These are phyloP conservation scores for Tylopilus rubrobrunneus DNA, from an alignment of 768 basidiomycete species.

Conservation along the genomic window DNA sequence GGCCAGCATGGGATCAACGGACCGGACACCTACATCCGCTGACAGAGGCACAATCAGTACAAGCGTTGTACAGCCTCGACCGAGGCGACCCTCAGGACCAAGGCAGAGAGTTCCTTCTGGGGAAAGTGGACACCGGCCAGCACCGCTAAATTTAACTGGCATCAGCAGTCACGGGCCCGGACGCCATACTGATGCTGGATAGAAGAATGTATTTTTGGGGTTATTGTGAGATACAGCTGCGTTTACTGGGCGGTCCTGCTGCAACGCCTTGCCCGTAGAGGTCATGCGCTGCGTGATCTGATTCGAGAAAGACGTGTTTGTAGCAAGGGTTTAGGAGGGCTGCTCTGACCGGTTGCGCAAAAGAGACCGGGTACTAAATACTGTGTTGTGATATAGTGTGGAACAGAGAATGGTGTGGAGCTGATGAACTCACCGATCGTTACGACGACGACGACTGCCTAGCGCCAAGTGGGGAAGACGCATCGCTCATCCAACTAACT, in stretches of 20 bases:
- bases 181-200: not conserved
- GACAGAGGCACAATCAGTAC: not conserved
- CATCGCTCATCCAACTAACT: not conserved
- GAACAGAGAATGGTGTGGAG: too few species aligned
- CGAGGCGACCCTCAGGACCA: conserved; percentile 33
- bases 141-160: conserved; percentile 16
- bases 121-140: conserved; percentile 17
- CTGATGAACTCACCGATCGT: too few species aligned
- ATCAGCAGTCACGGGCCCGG: conserved; percentile 9
- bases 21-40: not conserved
- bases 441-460: not conserved
- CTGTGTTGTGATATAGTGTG: too few species aligned
- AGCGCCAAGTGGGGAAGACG: not conserved
- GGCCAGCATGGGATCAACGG: not conserved
- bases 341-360: not conserved
- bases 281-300: not conserved
- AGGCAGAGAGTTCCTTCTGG: conserved; percentile 20
- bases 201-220: not conserved
- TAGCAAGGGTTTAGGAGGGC: conserved; percentile 20
- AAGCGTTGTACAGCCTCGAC: conserved; percentile 17
- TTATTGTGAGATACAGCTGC: not conserved
- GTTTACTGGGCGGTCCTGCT: conserved; percentile 9
- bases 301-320: not conserved
- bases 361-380: too few species aligned
- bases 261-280: conserved; percentile 10